Evolutionary conservation across 257 asterid species (phyloP).

Genomic region (Plantago elongata): DNA sequence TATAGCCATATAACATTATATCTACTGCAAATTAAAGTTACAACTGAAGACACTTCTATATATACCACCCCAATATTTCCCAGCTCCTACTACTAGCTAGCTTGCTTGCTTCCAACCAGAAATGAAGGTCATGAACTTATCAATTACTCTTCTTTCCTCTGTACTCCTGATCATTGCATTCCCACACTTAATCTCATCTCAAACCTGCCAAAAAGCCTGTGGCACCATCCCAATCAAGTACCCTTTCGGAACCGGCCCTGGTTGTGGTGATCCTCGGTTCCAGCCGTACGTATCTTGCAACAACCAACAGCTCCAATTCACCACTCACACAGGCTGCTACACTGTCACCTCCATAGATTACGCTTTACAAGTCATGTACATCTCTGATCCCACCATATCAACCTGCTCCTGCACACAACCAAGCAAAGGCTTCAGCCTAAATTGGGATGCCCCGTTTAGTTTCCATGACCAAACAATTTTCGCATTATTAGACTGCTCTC

Average conservation of each 20-base stretch:
- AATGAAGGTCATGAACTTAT: slow-evolving; percentile 26
- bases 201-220: slow-evolving; percentile 59
- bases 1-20: not conserved
- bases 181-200: slow-evolving; percentile 37
- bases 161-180: slow-evolving; percentile 28
- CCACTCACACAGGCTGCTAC: slow-evolving; percentile 68
- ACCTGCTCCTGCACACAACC: slow-evolving; percentile 73
- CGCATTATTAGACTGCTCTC: slow-evolving; percentile 60
- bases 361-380: slow-evolving; percentile 44
- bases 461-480: slow-evolving; percentile 60
- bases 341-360: slow-evolving; percentile 71
- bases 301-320: slow-evolving; percentile 47
- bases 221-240: slow-evolving; percentile 57
- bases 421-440: slow-evolving; percentile 76
- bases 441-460: slow-evolving; percentile 66
- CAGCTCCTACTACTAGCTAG: slow-evolving; percentile 16
- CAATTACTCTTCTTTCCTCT: slow-evolving; percentile 17
- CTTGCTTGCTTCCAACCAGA: slow-evolving; percentile 4
- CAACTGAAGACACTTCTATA: slow-evolving; percentile 6
- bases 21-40: not conserved
- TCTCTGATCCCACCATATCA: slow-evolving; percentile 74
- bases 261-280: slow-evolving; percentile 78
- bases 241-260: slow-evolving; percentile 73
- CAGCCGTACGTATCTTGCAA: slow-evolving; percentile 56
- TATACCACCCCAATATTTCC: slow-evolving; percentile 15